These are phyloP conservation scores for Eucommia ulmoides DNA, from an alignment of 257 asterid species.

Conservation along the genomic window DNA sequence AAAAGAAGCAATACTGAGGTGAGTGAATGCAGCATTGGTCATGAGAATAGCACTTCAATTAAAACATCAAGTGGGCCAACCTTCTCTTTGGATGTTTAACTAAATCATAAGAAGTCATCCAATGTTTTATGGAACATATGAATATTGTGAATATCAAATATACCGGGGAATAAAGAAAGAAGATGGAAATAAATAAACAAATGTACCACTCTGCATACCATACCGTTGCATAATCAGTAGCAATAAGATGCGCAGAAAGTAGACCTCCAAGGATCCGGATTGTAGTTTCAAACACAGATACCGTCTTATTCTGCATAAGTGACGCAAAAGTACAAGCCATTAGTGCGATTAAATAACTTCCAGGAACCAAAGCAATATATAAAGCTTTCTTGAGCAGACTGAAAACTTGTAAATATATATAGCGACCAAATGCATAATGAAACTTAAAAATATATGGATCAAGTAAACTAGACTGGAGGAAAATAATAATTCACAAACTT, in stretches of 20 bases:
- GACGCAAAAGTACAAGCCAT: conserved; percentile 9
- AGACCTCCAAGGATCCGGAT: conserved; percentile 95
- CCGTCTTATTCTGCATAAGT: conserved; percentile 85
- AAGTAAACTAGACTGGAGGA: too few relatives aligned
- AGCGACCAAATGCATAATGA: too few relatives aligned
- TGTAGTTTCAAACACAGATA: conserved; percentile 92
- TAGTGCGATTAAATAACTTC: conserved; percentile 6
- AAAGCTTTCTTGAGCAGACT: not conserved
- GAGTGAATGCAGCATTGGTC: too few relatives aligned
- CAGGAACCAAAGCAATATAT: not conserved
- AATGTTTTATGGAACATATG: not conserved
- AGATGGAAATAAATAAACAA: too few relatives aligned
- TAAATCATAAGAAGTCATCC: not conserved
- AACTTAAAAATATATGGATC: too few relatives aligned
- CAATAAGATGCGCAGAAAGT: conserved; percentile 95
- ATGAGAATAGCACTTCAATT: too few relatives aligned
- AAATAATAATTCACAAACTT: too few relatives aligned
- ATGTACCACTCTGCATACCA: too few relatives aligned
- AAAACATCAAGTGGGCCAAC: too few relatives aligned
- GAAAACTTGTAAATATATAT: not conserved
- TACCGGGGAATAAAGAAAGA: not conserved
- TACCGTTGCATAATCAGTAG: conserved; percentile 96
- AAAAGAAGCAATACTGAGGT: too few relatives aligned
- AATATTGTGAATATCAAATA: not conserved
- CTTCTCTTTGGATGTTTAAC: too few relatives aligned